Percentiles rank a stretch among this genome's conserved stretches.
Conservation (phyloP, 495 filamentous ascomycete genomes). For the Parathielavia appendiculata region DNA sequence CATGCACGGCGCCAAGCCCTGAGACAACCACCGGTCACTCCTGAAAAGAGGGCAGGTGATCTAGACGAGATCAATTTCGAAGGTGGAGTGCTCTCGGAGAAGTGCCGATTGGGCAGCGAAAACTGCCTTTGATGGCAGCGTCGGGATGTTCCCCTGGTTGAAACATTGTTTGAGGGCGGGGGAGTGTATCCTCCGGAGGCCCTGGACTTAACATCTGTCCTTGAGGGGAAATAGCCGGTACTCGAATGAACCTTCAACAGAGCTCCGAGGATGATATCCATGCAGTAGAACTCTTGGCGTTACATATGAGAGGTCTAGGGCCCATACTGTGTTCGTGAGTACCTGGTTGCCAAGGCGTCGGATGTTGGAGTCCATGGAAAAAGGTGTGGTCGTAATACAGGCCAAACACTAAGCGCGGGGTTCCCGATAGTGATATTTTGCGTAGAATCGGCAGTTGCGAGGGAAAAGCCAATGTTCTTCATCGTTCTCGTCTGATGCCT, state of each 20-base stretch:
- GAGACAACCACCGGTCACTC: neutral
- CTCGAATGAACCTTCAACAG: neutral
- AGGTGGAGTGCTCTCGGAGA: neutral
- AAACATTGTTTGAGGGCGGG: neutral
- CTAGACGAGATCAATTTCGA: neutral
- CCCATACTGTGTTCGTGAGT: neutral
- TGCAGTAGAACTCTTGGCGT: slow-evolving; percentile 1
- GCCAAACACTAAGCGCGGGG: neutral
- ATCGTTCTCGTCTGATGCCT: no score
- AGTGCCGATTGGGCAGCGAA: slow-evolving; percentile 1
- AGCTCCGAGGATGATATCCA: neutral
- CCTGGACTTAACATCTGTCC: no score
- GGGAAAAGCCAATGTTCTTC: no score
- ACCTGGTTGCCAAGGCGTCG: neutral
- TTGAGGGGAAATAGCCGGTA: slow-evolving; percentile 2
- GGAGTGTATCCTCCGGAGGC: no score
- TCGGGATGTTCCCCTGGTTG: no score
- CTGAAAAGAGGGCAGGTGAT: neutral
- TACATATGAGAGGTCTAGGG: slow-evolving; percentile 1
- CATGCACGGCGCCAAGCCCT: slow-evolving; percentile 3
- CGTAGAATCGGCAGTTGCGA: neutral
- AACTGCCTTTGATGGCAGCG: no score
- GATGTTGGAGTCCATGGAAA: neutral
- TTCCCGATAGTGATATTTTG: neutral
- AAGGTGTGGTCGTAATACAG: slow-evolving; percentile 4